phyloP scores from a whole-genome alignment of 495 filamentous ascomycete genomes.

The Penicillium flavigenum region DNA sequence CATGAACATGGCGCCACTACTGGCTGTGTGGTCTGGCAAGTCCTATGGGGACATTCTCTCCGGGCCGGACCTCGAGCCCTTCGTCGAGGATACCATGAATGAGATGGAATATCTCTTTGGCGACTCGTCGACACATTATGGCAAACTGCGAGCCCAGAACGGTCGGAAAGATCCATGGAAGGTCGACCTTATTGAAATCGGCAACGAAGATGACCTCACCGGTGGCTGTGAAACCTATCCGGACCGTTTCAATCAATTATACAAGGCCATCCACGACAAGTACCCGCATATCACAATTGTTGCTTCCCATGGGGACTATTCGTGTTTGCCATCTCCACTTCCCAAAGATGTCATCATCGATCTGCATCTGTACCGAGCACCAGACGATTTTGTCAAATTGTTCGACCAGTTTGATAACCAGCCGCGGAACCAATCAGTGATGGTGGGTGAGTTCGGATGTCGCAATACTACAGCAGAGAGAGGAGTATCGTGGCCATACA shows the following conservation, averaged over 20 bases:
- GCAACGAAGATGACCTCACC: conserved; percentile 56
- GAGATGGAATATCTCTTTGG: conserved; percentile 54
- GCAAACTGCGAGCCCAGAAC: conserved; percentile 41
- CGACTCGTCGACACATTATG: conserved; percentile 34
- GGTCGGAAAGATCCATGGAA: conserved; percentile 47
- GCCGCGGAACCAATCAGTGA: conserved; percentile 42
- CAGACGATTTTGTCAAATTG: conserved; percentile 48
- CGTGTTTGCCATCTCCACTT: conserved; percentile 27
- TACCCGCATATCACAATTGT: conserved; percentile 50
- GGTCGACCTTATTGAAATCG: conserved; percentile 52
- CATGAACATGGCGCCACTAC: conserved; percentile 55
- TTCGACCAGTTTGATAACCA: conserved; percentile 59
- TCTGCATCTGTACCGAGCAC: conserved; percentile 50
- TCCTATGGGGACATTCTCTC: conserved; percentile 51
- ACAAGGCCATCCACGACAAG: conserved; percentile 42
- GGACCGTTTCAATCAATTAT: conserved; percentile 48
- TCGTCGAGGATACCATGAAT: conserved; percentile 58
- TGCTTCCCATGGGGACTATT: conserved; percentile 38
- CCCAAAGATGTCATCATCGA: conserved; percentile 45
- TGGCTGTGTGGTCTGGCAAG: conserved; percentile 62
- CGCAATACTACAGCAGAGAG: conserved; percentile 46
- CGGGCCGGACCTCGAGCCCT: conserved; percentile 36
- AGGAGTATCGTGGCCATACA: conserved; percentile 37
- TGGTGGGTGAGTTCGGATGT: conserved; percentile 57
- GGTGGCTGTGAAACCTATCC: conserved; percentile 42